These are phyloP conservation scores for Apostasia ramifera DNA, from an alignment of 106 monocot genomes.

Conservation along the genomic window DNA sequence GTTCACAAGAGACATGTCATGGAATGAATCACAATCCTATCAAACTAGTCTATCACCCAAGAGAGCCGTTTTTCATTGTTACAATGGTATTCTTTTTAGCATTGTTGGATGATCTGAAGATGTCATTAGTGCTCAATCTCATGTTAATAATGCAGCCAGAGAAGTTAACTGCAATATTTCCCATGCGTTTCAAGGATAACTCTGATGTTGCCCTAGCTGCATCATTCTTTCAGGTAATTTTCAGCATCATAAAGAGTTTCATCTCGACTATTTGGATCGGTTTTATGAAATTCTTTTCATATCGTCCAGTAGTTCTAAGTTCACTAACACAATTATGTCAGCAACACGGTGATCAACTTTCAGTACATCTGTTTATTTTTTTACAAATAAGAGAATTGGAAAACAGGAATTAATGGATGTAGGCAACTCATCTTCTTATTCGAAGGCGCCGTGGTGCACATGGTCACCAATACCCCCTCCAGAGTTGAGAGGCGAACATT, in stretches of 20 bases:
- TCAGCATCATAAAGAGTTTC: not conserved
- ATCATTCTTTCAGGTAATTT: constrained; percentile 57
- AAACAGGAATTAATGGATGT: constrained; percentile 56
- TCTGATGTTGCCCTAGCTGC: constrained; percentile 58
- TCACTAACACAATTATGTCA: too few species aligned
- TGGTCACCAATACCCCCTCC: constrained; percentile 83
- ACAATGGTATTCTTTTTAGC: constrained; percentile 29
- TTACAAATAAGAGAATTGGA: constrained; percentile 5
- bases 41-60: constrained; percentile 48
- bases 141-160: constrained; percentile 26
- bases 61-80: constrained; percentile 62
- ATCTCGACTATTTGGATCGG: too few species aligned
- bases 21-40: constrained; percentile 25
- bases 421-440: constrained; percentile 20
- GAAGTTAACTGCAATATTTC: constrained; percentile 52
- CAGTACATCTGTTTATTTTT: not conserved
- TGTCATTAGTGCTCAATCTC: too few species aligned
- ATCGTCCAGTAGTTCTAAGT: too few species aligned
- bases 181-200: constrained; percentile 64
- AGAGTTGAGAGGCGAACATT: constrained; percentile 57
- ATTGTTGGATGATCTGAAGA: too few species aligned
- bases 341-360: not conserved
- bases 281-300: too few species aligned
- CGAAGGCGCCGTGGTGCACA: constrained; percentile 46
- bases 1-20: constrained; percentile 21